Conservation (phyloP, 352 stramenopile species). For the Albugo laibachii region DNA sequence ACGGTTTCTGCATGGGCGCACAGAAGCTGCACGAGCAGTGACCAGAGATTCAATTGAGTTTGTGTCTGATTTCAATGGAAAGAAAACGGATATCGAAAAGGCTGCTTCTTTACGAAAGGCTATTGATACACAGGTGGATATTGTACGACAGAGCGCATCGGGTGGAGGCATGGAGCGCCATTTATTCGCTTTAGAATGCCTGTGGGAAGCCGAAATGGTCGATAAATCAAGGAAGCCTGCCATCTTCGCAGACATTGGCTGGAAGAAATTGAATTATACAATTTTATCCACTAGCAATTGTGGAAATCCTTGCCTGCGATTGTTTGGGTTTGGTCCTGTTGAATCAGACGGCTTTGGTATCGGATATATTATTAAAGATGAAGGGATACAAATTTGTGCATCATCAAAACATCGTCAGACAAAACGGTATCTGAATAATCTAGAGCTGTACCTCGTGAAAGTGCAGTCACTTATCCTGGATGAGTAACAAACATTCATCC, state of each 20-base stretch:
- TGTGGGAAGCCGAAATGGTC: constrained; percentile 38
- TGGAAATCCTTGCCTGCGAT: too few species aligned
- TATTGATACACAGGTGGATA: constrained; percentile 71
- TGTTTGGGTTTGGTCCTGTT: constrained; percentile 89
- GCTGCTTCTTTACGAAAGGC: constrained; percentile 70
- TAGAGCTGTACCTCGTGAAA: constrained; percentile 57
- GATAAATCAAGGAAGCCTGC: constrained; percentile 24
- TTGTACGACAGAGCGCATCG: constrained; percentile 74
- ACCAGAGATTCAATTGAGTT: constrained; percentile 79
- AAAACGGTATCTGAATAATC: constrained; percentile 62
- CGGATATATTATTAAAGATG: constrained; percentile 95
- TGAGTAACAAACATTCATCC: constrained; percentile 26
- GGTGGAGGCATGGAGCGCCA: constrained; percentile 89
- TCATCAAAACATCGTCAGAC: constrained; percentile 69
- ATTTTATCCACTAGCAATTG: constrained; percentile 92
- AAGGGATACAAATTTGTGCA: constrained; percentile 78
- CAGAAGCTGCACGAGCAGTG: constrained; percentile 85
- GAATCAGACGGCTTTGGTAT: constrained; percentile 90
- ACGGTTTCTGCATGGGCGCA: constrained; percentile 86
- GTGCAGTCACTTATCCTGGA: constrained; percentile 59
- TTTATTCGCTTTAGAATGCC: constrained; percentile 86
- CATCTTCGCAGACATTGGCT: constrained; percentile 81
- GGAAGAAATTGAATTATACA: constrained; percentile 84
- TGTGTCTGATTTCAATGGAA: constrained; percentile 62
- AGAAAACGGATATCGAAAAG: constrained; percentile 74